phyloP scores from a whole-genome alignment of 106 monocot genomes.

The Cymbidium sinense region DNA sequence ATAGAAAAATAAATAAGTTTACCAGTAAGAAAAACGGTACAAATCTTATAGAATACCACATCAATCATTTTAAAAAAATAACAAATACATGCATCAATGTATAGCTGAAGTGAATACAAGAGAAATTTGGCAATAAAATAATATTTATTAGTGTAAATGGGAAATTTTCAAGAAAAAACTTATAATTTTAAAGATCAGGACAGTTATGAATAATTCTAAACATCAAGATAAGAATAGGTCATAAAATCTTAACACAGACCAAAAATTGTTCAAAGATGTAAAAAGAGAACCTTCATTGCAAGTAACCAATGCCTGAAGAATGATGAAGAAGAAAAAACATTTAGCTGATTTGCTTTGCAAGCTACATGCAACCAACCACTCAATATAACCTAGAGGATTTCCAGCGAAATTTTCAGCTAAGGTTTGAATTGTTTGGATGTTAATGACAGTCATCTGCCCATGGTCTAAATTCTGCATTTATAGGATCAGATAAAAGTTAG shows the following conservation, averaged over 20 bases:
- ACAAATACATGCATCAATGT: not conserved
- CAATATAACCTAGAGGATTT: slow-evolving; percentile 43
- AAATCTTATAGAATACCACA: not conserved
- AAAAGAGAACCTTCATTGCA: slow-evolving; percentile 40
- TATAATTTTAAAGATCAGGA: not conserved
- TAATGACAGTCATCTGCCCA: slow-evolving; percentile 31
- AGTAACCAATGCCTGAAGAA: slow-evolving; percentile 43
- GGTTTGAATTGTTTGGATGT: slow-evolving; percentile 45
- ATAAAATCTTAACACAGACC: not conserved
- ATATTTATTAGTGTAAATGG: not conserved
- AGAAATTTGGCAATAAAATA: not conserved
- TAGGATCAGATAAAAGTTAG: not conserved
- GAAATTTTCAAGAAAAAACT: not conserved
- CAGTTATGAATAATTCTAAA: not conserved
- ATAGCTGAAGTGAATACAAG: not conserved
- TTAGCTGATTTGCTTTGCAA: slow-evolving; percentile 33
- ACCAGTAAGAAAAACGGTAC: not conserved
- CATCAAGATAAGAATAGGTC: not conserved
- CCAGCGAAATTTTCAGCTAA: slow-evolving; percentile 42
- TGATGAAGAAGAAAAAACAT: slow-evolving; percentile 50
- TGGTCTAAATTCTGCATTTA: slow-evolving; percentile 45
- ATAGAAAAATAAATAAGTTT: not conserved
- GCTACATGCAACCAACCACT: slow-evolving; percentile 65
- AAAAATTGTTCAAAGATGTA: not conserved
- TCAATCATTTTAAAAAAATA: not conserved